Evolutionary conservation across 805 yeast species (phyloP).

Genomic region (Wickerhamiella parazyma): DNA sequence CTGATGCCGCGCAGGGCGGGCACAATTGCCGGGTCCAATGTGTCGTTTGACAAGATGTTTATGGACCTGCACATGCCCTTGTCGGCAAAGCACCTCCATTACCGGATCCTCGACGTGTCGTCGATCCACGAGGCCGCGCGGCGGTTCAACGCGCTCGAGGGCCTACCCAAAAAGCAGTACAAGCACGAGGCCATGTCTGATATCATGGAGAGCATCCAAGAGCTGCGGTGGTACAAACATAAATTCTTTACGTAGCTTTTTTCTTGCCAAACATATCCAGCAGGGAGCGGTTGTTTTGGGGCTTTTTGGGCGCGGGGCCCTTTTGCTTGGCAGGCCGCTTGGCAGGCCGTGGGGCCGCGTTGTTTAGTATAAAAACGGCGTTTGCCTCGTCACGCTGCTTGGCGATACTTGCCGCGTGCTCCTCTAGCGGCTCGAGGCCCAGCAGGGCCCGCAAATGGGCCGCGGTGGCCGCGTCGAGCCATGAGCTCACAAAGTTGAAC

Average conservation of each 20-base stretch:
- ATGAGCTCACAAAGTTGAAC: constrained; percentile 16
- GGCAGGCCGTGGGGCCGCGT: not conserved
- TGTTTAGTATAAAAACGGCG: constrained; percentile 1
- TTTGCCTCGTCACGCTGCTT: constrained; percentile 8
- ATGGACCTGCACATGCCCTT: constrained; percentile 73
- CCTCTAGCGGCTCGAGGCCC: constrained; percentile 19
- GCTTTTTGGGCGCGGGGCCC: constrained; percentile 11
- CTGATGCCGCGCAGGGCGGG: constrained; percentile 42
- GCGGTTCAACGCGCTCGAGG: not conserved
- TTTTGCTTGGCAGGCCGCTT: constrained; percentile 5
- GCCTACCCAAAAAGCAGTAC: constrained; percentile 45
- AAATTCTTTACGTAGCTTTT: constrained; percentile 27
- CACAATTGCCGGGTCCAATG: constrained; percentile 76
- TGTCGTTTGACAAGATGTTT: constrained; percentile 82
- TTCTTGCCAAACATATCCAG: constrained; percentile 26
- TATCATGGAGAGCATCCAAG: constrained; percentile 76
- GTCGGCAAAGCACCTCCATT: constrained; percentile 43
- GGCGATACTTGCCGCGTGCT: constrained; percentile 12
- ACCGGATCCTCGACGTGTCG: constrained; percentile 81
- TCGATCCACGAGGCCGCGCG: constrained; percentile 51
- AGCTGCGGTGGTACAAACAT: constrained; percentile 62
- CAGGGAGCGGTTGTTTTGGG: constrained; percentile 21
- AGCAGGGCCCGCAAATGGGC: constrained; percentile 14
- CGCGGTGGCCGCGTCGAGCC: constrained; percentile 16
- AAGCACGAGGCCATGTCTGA: constrained; percentile 83